phyloP scores from a whole-genome alignment of 2,329 filamentous ascomycete genomes.

The Periconia sp. region DNA sequence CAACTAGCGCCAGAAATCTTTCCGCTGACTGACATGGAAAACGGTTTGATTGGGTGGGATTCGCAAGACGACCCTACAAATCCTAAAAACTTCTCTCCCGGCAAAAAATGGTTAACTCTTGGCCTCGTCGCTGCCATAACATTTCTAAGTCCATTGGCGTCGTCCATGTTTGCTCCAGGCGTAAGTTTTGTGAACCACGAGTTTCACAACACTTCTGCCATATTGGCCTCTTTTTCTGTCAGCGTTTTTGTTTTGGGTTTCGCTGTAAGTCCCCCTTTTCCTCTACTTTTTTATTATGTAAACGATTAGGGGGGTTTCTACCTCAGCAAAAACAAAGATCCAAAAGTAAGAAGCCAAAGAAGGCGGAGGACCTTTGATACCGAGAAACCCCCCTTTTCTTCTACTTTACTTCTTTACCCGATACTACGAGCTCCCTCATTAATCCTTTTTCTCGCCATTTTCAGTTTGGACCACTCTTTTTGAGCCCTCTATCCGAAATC shows the following conservation, averaged over 20 bases:
- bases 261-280: conserved; percentile 15
- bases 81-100: conserved; percentile 33
- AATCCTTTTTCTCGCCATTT: background rate
- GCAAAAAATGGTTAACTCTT: conserved; percentile 31
- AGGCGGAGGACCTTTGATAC: too few species aligned
- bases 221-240: conserved; percentile 34
- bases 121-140: conserved; percentile 34
- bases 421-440: too few species aligned
- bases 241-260: conserved; percentile 42
- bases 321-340: too few species aligned
- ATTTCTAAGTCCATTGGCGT: conserved; percentile 38
- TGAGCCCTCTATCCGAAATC: conserved; percentile 39
- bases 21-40: conserved; percentile 35
- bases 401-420: too few species aligned
- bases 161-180: conserved; percentile 40
- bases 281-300: background rate
- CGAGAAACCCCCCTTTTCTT: background rate
- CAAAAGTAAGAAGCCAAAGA: too few species aligned
- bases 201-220: conserved; percentile 34
- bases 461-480: conserved; percentile 31
- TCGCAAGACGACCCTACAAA: conserved; percentile 35
- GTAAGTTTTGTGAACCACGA: conserved; percentile 32
- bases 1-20: conserved; percentile 30
- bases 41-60: conserved; percentile 41
- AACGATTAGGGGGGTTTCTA: too few species aligned